phyloP scores from a whole-genome alignment of 2,329 filamentous ascomycete genomes.

The Tolypocladium album region DNA sequence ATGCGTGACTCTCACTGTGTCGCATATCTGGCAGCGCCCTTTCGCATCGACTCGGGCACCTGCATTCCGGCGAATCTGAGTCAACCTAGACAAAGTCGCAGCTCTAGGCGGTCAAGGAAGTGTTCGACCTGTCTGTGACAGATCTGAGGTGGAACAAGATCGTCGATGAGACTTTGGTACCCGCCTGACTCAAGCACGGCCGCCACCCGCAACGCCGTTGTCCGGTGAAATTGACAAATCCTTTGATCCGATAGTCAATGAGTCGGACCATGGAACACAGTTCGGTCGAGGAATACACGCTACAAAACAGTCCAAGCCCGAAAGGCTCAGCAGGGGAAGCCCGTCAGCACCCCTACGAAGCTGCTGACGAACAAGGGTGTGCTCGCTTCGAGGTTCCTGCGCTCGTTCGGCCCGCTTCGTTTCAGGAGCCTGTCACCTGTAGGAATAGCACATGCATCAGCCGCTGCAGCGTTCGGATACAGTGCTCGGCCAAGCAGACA shows the following conservation, averaged over 20 bases:
- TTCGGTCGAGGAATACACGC: background rate
- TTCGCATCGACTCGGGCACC: background rate
- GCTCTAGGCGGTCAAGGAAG: background rate
- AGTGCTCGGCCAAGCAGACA: background rate
- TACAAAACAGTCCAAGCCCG: background rate
- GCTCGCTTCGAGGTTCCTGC: no score
- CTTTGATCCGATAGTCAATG: background rate
- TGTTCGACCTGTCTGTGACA: background rate
- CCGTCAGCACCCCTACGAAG: background rate
- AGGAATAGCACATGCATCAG: background rate
- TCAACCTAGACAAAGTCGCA: background rate
- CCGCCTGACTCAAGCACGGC: background rate
- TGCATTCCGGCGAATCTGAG: background rate
- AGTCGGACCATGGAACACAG: background rate
- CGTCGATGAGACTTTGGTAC: background rate
- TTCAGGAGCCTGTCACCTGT: background rate
- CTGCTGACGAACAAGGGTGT: background rate
- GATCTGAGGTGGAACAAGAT: constrained; percentile 2
- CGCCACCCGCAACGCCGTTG: background rate
- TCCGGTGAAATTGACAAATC: background rate
- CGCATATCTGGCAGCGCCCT: background rate
- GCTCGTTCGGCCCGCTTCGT: background rate
- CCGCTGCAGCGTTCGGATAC: background rate
- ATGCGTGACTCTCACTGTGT: background rate
- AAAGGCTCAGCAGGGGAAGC: background rate